Percentiles rank a stretch among this genome's conserved stretches.
phyloP scores from a whole-genome alignment of 148 eudicot species.

The Rhododendron griersonianum region DNA sequence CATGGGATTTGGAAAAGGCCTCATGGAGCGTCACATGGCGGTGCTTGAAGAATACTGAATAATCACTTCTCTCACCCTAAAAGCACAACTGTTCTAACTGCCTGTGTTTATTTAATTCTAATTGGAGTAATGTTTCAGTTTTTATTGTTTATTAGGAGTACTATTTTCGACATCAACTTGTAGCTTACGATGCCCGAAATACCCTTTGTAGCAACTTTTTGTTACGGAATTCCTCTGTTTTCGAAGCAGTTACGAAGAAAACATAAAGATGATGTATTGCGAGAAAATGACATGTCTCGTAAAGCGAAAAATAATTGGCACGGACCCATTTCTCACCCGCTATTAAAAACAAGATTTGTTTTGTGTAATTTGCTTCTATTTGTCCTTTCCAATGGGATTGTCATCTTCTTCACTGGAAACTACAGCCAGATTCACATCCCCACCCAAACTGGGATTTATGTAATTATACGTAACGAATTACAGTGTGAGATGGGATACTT shows the following conservation, averaged over 20 bases:
- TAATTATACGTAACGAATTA: no score
- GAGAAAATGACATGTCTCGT: no score
- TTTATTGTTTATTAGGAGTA: not conserved
- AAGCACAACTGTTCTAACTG: not conserved
- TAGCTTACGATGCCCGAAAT: not conserved
- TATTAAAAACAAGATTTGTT: not conserved
- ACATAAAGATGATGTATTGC: not conserved
- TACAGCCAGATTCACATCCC: not conserved
- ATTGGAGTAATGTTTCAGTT: not conserved
- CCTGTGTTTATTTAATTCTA: not conserved
- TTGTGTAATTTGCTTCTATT: not conserved
- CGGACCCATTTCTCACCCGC: not conserved
- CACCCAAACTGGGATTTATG: not conserved
- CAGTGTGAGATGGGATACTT: no score
- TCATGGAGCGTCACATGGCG: not conserved
- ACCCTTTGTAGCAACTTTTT: not conserved
- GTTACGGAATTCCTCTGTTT: not conserved
- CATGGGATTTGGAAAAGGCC: not conserved
- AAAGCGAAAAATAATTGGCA: not conserved
- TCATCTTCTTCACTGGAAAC: not conserved
- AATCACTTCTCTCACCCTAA: not conserved
- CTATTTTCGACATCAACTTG: not conserved
- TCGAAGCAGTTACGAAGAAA: not conserved
- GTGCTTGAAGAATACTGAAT: not conserved
- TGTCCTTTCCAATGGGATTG: slow-evolving; percentile 6